A percentile compares a stretch with the other conserved stretches of the same genome.
Evolutionary conservation across 129 eudicot genomes (phyloP).

Genomic region (Flaveria sonorensis): DNA sequence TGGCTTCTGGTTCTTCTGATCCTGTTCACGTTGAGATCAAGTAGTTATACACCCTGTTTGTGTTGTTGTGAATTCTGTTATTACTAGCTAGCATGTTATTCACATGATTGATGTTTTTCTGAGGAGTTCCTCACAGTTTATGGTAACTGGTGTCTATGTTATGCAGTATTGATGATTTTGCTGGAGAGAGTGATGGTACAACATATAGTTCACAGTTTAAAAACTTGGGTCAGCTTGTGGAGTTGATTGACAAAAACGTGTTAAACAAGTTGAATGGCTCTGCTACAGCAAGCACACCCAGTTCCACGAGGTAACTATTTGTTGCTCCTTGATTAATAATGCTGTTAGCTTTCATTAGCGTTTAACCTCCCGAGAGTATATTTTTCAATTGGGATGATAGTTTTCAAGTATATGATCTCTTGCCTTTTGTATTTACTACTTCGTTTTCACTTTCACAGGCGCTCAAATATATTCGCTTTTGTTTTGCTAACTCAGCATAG

Average conservation of each 20-base stretch:
- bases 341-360: neutral
- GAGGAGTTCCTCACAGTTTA: neutral
- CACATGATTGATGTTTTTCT: neutral
- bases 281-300: conserved; percentile 39
- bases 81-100: neutral
- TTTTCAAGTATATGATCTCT: neutral
- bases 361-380: neutral
- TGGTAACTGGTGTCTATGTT: conserved; percentile 9
- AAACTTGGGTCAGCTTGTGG: conserved; percentile 68
- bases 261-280: conserved; percentile 48
- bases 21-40: conserved; percentile 70
- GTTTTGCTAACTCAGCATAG: neutral
- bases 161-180: conserved; percentile 72
- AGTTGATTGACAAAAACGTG: conserved; percentile 42
- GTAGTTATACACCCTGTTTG: conserved; percentile 29
- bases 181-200: conserved; percentile 43
- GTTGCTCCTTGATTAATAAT: neutral
- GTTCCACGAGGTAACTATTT: conserved; percentile 47
- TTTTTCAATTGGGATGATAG: neutral
- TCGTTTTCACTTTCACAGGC: neutral
- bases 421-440: neutral
- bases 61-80: neutral
- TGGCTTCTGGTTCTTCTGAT: conserved; percentile 49
- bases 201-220: conserved; percentile 71
- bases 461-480: neutral